Base-by-base conservation (phyloP, 768 basidiomycete genomes). In the Gautieria morchelliformis region DNA sequence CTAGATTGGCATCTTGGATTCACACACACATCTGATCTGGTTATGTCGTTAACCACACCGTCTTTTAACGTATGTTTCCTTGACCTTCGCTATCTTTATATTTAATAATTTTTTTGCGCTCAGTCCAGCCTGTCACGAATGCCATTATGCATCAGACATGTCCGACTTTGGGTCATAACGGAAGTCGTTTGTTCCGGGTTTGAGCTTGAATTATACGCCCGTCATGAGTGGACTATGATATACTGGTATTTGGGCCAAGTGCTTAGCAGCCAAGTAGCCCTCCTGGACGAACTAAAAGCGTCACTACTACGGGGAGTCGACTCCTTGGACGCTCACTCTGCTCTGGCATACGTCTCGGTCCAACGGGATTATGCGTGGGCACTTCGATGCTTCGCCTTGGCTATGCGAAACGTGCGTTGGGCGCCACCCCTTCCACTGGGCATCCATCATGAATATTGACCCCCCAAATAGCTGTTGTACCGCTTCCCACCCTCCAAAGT, bases 111-210 rank as follows among this genome's bases (percentile, higher is more conserved):
- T 6, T 33, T n/a, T n/a, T n/a, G 42, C 22, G 14, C 14, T 27
- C 52, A 42, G 30, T 44, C 19, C 27, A 24, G n/a, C 24, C 48
- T 79, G 7, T 58, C 60, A 39, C 71, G 75, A 17, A 56, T 85
- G 8, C 78, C 80, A 1, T 68, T 73, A 6, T 74, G 73, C 0
- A 75, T 81, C 4, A 69, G 83, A 4, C 55, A 79, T n/a, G 82
- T 82, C 75, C 77, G 87, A 45, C 67, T 89, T 17, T 70, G 77
- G 5, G 69, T 77, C 10, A 74, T 87, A 3, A 77, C 81, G 40
- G 87, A 92, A 61, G 74, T 93, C 14, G 68, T 90, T 5, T 71
- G 85, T 45, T 84, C 87, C 1, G 90, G 87, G 2, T 86, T 88
- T 60, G 87, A 91, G 66, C 68, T 90, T 20, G 85, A 87, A 46